Evolutionary conservation across 495 filamentous ascomycete genomes (phyloP), one percentile per base, ranked within the genome.

Genomic region (Choiromyces venosus): DNA sequence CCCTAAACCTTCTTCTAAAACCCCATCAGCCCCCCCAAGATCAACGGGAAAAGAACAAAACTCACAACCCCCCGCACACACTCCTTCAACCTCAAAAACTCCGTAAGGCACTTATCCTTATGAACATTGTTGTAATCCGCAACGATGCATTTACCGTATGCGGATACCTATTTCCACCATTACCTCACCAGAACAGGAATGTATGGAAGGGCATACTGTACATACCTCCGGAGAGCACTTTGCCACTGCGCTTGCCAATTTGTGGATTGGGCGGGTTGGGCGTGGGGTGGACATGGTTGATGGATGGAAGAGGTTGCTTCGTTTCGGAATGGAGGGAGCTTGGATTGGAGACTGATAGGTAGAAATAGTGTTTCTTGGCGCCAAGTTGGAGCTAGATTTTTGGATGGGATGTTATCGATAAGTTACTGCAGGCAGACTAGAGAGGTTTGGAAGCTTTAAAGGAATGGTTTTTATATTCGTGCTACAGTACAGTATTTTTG

Each of bases 91-190:
- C 83, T 88, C 82, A 96, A 83, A 73, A 99, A 98, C 80, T 97
- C 93, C 67, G 88, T 88, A 3, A 86, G 85, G 80, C 95, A 99
- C 85, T 94, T 93, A 82, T 97, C 93, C 77, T 96, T 96, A 76
- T 94, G 87, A 6, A 97, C 88, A 35, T 92, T 88, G 80, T 93
- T 94, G 83, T 96, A 98, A 81, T 99, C 94, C 12, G 88, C 88
- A 42, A 95, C 86, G 72, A 99, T 88, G 82, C 95, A 99, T 86
- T 93, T 93, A 68, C 95, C 95, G 79, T 98, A 99, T 21, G 87
- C 86, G 10, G 92, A 86, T 68, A 91, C 89, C 94, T 98, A 78
- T 68, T 72, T 65, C 52, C 42, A 12, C 68, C 56, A n/a, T n/a
- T n/a, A n/a, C n/a, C n/a, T n/a, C n/a, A n/a, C n/a, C n/a, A n/a